Conservation (phyloP, 257 asterid species). For the Salvia hispanica region DNA sequence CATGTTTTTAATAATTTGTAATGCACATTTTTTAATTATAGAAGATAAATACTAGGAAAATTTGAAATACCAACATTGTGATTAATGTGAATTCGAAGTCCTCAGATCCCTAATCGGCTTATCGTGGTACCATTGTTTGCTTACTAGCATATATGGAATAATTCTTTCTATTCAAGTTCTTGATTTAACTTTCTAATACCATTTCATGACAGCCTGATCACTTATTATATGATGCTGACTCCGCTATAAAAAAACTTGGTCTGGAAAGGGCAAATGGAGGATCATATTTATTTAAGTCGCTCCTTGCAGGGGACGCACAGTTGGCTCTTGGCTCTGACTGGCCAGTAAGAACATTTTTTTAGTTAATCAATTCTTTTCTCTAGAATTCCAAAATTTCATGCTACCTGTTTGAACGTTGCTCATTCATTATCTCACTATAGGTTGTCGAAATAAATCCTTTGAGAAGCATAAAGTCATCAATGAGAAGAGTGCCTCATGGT, state of each 20-base stretch:
- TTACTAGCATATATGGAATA: too few species aligned
- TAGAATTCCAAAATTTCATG: conserved; percentile 17
- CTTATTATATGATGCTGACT: conserved; percentile 81
- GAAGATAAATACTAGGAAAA: too few species aligned
- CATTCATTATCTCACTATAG: conserved; percentile 41
- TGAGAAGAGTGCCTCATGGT: conserved; percentile 72
- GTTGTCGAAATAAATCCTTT: conserved; percentile 85
- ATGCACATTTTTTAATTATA: too few species aligned
- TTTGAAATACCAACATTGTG: too few species aligned
- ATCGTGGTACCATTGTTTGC: too few species aligned
- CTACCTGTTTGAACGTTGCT: neutral
- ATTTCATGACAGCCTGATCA: conserved; percentile 79
- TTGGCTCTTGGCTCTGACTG: conserved; percentile 97
- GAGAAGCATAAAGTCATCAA: conserved; percentile 71
- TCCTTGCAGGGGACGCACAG: conserved; percentile 59
- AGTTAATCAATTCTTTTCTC: neutral
- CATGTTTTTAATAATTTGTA: too few species aligned
- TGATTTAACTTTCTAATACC: conserved; percentile 12
- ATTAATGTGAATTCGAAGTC: too few species aligned
- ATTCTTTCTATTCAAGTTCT: conserved; percentile 8
- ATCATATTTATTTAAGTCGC: conserved; percentile 71
- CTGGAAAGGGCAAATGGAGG: conserved; percentile 66
- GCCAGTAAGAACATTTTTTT: conserved; percentile 62
- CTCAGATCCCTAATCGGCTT: too few species aligned
- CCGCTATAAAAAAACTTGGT: conserved; percentile 81